Evolutionary conservation across 1,284 basidiomycete species (phyloP).

Genomic region (Schizopora paradoxa): DNA sequence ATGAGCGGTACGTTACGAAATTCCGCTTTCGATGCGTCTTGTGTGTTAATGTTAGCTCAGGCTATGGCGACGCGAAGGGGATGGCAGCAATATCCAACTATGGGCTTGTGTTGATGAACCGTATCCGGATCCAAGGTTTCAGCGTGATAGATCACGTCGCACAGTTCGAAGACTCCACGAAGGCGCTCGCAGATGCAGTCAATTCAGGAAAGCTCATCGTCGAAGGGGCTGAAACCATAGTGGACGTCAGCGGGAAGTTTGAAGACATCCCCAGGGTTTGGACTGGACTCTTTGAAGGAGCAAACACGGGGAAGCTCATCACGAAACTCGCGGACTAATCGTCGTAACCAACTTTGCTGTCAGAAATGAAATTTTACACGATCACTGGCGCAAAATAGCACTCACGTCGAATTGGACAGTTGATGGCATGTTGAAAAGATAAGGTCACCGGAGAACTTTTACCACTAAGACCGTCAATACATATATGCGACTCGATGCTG

Average conservation of each 20-base stretch:
- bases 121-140: conserved; percentile 35
- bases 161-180: conserved; percentile 17
- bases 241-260: conserved; percentile 23
- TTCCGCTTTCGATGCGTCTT: too few species aligned
- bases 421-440: too few species aligned
- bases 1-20: conserved; percentile 28
- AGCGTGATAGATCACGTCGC: conserved; percentile 29
- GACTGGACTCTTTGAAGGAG: conserved; percentile 27
- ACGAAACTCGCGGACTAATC: conserved; percentile 23
- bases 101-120: conserved; percentile 32
- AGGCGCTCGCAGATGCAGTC: conserved; percentile 23
- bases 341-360: too few species aligned
- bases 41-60: too few species aligned
- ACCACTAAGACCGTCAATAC: too few species aligned
- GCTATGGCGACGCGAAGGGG: too few species aligned
- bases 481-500: too few species aligned
- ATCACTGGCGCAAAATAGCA: too few species aligned
- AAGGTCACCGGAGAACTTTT: too few species aligned
- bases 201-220: conserved; percentile 26
- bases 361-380: too few species aligned
- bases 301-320: conserved; percentile 30
- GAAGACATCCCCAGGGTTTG: conserved; percentile 29
- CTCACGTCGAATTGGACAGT: too few species aligned
- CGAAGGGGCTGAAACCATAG: conserved; percentile 27
- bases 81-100: conserved; percentile 22